Evolutionary conservation across 1,284 basidiomycete genomes (phyloP).

Genomic region (Grifola frondosa): DNA sequence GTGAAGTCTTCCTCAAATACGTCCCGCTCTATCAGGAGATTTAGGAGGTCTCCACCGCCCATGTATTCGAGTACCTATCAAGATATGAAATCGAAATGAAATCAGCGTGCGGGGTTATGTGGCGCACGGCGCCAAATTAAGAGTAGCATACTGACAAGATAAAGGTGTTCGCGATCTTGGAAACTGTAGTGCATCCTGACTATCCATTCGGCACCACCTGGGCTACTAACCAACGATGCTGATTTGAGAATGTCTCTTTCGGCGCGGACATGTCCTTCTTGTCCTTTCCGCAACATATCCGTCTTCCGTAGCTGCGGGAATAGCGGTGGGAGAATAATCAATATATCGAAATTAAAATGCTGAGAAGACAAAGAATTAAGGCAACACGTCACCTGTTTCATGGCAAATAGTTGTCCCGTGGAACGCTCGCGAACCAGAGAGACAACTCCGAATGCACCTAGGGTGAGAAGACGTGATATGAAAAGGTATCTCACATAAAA

Average conservation of each 20-base stretch:
- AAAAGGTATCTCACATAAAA: constrained; percentile 15
- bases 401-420: constrained; percentile 84
- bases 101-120: constrained; percentile 46
- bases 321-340: neutral
- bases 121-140: constrained; percentile 13
- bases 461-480: constrained; percentile 4
- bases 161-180: constrained; percentile 90
- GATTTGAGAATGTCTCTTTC: constrained; percentile 88
- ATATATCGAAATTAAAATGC: neutral
- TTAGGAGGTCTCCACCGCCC: constrained; percentile 95
- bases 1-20: constrained; percentile 94
- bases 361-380: constrained; percentile 9
- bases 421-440: constrained; percentile 84
- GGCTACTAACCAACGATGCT: constrained; percentile 69
- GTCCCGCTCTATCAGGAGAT: constrained; percentile 91
- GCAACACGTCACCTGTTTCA: constrained; percentile 81
- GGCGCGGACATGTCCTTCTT: constrained; percentile 93
- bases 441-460: constrained; percentile 95
- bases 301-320: constrained; percentile 79
- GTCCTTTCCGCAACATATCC: constrained; percentile 97
- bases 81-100: constrained; percentile 52
- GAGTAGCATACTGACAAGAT: constrained; percentile 65
- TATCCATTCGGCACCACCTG: constrained; percentile 85
- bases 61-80: constrained; percentile 86
- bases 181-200: constrained; percentile 91